phyloP scores from a whole-genome alignment of 805 yeast species.

The Candida vaughaniae region DNA sequence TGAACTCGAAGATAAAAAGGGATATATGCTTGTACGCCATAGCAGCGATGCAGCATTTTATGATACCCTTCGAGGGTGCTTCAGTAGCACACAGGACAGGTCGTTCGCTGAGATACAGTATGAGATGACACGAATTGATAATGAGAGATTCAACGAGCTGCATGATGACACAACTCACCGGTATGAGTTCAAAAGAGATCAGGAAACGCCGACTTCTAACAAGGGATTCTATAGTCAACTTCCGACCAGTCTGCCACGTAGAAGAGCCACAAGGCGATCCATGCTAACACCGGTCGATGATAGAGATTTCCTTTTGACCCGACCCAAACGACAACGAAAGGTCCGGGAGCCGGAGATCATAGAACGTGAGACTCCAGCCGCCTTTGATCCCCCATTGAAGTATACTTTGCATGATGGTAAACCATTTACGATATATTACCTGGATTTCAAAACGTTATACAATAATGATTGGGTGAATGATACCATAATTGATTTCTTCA shows the following conservation, averaged over 20 bases:
- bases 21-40: slow-evolving; percentile 3
- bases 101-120: neutral
- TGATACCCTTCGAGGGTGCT: neutral
- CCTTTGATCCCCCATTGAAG: slow-evolving; percentile 47
- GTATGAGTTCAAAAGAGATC: neutral
- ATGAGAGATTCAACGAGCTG: neutral
- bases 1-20: slow-evolving; percentile 7
- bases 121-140: neutral
- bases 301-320: neutral
- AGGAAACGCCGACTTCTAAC: too few species aligned
- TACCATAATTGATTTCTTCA: slow-evolving; percentile 79
- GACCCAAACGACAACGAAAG: too few species aligned
- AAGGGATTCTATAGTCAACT: neutral
- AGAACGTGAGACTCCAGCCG: slow-evolving; percentile 23
- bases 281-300: neutral
- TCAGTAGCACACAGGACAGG: neutral
- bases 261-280: neutral
- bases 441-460: slow-evolving; percentile 77
- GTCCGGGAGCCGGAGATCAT: neutral
- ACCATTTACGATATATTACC: slow-evolving; percentile 54
- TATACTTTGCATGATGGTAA: slow-evolving; percentile 55
- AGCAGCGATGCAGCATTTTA: neutral
- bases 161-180: neutral
- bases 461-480: slow-evolving; percentile 90
- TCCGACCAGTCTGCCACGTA: neutral